Evolutionary conservation across 1,284 basidiomycete genomes (phyloP).

Genomic region (Cutaneotrichosporon daszewskae): DNA sequence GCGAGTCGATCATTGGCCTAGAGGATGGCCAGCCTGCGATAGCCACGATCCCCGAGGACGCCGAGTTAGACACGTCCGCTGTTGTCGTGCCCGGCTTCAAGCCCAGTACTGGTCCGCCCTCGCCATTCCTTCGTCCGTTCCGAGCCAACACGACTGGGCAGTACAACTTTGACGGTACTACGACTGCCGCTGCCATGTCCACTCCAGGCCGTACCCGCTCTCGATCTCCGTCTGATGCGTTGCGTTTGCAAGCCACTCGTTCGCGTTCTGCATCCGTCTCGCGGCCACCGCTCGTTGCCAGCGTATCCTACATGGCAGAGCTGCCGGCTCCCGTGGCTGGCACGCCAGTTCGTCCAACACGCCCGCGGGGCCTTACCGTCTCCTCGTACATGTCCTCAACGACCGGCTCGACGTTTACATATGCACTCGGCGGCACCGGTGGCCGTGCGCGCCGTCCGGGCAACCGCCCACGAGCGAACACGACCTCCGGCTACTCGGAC

Average conservation of each 20-base stretch:
- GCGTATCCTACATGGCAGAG: conserved; percentile 23
- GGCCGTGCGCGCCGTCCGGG: conserved; percentile 42
- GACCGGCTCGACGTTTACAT: conserved; percentile 24
- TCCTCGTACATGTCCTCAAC: conserved; percentile 15
- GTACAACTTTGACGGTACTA: background rate
- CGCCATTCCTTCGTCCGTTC: conserved; percentile 1
- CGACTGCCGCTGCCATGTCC: background rate
- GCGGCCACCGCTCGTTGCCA: conserved; percentile 36
- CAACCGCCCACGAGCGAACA: conserved; percentile 10
- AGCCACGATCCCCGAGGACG: conserved; percentile 21
- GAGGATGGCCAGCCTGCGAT: conserved; percentile 1
- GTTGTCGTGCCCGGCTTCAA: background rate
- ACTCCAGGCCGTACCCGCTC: background rate
- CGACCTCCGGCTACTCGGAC: too few relatives aligned
- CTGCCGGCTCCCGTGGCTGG: conserved; percentile 1
- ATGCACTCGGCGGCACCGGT: conserved; percentile 45
- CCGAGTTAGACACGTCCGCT: conserved; percentile 6
- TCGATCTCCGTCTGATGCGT: conserved; percentile 1
- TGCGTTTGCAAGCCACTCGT: too few relatives aligned
- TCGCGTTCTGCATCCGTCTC: conserved; percentile 6
- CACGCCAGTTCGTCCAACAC: background rate
- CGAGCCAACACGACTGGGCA: conserved; percentile 3
- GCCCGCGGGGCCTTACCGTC: conserved; percentile 22
- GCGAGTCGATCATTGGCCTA: conserved; percentile 4
- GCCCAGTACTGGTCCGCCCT: background rate